Percentiles rank a stretch among this genome's conserved stretches.
Conservation (phyloP, 805 yeast genomes). For the Hanseniaspora occidentalis region DNA sequence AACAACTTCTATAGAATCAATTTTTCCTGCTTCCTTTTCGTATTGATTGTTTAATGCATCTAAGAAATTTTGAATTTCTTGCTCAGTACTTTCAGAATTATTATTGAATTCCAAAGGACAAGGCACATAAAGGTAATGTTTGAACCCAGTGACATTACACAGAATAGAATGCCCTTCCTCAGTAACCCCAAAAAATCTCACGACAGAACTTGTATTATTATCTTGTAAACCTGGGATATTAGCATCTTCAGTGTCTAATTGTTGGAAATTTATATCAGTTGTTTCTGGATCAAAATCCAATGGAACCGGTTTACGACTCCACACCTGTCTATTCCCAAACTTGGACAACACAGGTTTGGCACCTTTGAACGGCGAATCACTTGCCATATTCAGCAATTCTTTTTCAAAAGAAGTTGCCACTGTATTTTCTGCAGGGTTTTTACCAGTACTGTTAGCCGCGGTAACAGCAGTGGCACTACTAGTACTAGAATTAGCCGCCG, state of each 20-base stretch:
- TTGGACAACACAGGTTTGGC: constrained; percentile 27
- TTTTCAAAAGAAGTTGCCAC: constrained; percentile 15
- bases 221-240: constrained; percentile 31
- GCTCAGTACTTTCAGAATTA: constrained; percentile 22
- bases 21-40: constrained; percentile 32
- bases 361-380: constrained; percentile 16
- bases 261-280: constrained; percentile 65
- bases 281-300: constrained; percentile 33
- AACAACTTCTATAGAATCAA: constrained; percentile 50
- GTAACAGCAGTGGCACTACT: constrained; percentile 15
- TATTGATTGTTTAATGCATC: constrained; percentile 32
- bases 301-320: constrained; percentile 49
- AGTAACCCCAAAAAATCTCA: constrained; percentile 89
- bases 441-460: neutral
- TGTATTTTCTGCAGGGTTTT: neutral
- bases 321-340: constrained; percentile 22
- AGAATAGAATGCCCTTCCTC: constrained; percentile 76
- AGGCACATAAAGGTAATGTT: constrained; percentile 85
- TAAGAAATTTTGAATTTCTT: constrained; percentile 36
- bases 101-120: constrained; percentile 63
- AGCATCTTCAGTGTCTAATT: constrained; percentile 88
- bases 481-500: constrained; percentile 16
- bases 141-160: constrained; percentile 80
- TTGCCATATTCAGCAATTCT: constrained; percentile 22
- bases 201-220: constrained; percentile 35